These are phyloP conservation scores for Metschnikowia arizonensis DNA, from an alignment of 805 yeast species.

Conservation along the genomic window DNA sequence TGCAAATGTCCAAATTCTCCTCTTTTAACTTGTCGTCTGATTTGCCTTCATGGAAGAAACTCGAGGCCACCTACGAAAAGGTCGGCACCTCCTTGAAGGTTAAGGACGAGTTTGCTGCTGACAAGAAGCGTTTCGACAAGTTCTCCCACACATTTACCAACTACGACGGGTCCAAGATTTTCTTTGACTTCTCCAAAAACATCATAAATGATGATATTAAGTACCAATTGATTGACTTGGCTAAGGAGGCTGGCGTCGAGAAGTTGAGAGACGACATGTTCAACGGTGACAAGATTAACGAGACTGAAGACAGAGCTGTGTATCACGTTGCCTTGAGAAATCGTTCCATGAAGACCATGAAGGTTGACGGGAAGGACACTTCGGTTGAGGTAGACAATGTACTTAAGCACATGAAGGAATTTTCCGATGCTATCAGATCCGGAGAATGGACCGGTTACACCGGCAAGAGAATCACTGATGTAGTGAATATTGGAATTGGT, in stretches of 20 bases:
- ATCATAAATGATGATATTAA: conserved; percentile 82
- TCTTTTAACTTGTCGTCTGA: conserved; percentile 60
- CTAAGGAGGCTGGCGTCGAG: conserved; percentile 87
- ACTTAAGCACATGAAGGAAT: conserved; percentile 93
- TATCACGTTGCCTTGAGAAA: conserved; percentile 96
- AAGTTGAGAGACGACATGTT: conserved; percentile 86
- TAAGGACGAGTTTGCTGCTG: conserved; percentile 71
- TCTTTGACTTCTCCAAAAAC: conserved; percentile 95
- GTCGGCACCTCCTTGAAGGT: conserved; percentile 70
- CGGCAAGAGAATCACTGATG: conserved; percentile 87
- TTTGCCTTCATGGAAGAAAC: conserved; percentile 78
- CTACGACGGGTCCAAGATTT: conserved; percentile 81
- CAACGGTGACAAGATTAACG: conserved; percentile 88
- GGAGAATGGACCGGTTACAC: conserved; percentile 97
- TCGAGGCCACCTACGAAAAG: conserved; percentile 65
- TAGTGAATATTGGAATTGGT: conserved; percentile 98
- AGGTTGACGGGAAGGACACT: conserved; percentile 85
- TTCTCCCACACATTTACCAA: conserved; percentile 75
- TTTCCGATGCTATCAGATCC: conserved; percentile 82
- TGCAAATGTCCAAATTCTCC: conserved; percentile 18
- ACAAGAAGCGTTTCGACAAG: conserved; percentile 70
- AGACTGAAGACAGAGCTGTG: conserved; percentile 95
- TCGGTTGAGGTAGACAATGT: conserved; percentile 90
- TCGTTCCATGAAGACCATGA: conserved; percentile 78
- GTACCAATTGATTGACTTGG: conserved; percentile 63